phyloP scores from a whole-genome alignment of 331 rosid species.

The Arachis monticola region DNA sequence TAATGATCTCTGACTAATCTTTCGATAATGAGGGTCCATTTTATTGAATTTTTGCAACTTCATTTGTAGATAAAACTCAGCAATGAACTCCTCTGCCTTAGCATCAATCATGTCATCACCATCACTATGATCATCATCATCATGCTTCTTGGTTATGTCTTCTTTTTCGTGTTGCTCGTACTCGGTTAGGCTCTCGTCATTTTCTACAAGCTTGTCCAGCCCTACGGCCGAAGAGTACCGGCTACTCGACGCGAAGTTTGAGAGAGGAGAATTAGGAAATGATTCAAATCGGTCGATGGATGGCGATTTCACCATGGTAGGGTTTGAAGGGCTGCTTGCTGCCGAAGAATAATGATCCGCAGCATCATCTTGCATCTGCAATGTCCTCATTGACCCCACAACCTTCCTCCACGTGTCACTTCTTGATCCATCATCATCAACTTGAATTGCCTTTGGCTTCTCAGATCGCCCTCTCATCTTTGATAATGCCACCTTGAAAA shows the following conservation, averaged over 20 bases:
- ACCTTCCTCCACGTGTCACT: conserved; percentile 54
- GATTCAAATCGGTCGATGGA: conserved; percentile 13
- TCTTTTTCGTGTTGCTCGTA: no score
- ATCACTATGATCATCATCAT: background rate
- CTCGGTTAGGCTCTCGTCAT: conserved; percentile 15
- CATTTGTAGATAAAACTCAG: conserved; percentile 71
- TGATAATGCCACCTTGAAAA: conserved; percentile 57
- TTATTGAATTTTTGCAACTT: conserved; percentile 50
- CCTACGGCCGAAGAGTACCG: conserved; percentile 50
- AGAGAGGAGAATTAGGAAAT: background rate
- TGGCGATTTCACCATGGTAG: background rate
- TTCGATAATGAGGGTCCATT: conserved; percentile 36
- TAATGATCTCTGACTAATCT: conserved; percentile 57
- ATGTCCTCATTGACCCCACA: conserved; percentile 65
- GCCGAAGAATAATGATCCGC: conserved; percentile 11
- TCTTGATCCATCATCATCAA: conserved; percentile 41
- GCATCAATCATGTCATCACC: conserved; percentile 71
- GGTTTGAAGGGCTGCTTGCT: background rate
- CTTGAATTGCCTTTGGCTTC: conserved; percentile 39
- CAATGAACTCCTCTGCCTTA: conserved; percentile 81
- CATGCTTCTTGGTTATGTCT: background rate
- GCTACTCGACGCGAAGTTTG: conserved; percentile 9
- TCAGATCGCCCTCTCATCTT: conserved; percentile 50
- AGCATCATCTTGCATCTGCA: conserved; percentile 56
- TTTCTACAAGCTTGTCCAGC: conserved; percentile 47